Base-by-base conservation (phyloP, 2,329 filamentous ascomycete species). In the Microdochium nivale region DNA sequence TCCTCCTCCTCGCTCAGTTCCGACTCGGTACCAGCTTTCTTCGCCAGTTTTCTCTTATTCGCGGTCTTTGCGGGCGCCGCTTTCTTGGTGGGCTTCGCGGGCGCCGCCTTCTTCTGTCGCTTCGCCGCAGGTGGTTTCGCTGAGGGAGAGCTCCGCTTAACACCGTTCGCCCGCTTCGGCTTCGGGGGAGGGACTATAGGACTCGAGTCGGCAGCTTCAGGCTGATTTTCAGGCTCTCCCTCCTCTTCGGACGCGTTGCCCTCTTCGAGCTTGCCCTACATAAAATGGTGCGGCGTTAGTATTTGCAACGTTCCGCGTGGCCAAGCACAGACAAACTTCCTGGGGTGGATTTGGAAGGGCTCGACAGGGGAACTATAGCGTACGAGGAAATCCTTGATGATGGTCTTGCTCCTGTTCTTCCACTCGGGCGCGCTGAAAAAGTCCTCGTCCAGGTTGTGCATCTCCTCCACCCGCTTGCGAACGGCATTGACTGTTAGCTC, bases 361-460 rank as follows among this genome's bases (percentile, higher is more conserved):
- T 14, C 11, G 33, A 19, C 13, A 14, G 33, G 33, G 37, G 25
- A 16, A 49, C 25, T 24, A 10, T 7, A 2, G 70, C 77, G 55
- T 70, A 84, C 81, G n/a, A 77, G 73, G 48, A 72, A 68, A 19
- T 68, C 66, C 50, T 76, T 76, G 55, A 85, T 81, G n/a, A 83
- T 59, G 1, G 64, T 61, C 59, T 84, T 84, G 63, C 80, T 84
- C 56, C 70, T 75, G 3, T 67, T 62, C 62, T 84, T 84, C 82
- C 82, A 85, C 16, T 74, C 65, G 0, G 56, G 65, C 2, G 61
- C 56, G 14, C 68, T 67, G 49, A 84, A 75, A 55, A 83, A 81
- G 0, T 72, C 77, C 1, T 72, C 64, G 0, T 75, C 70, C 1
- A 84, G 70, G 1, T 62, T 65, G 1, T 79, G 65, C 44, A 75